A percentile compares a stretch with the other conserved stretches of the same genome.
phyloP scores from a whole-genome alignment of 208 protist species.

The Willaertia magna region DNA sequence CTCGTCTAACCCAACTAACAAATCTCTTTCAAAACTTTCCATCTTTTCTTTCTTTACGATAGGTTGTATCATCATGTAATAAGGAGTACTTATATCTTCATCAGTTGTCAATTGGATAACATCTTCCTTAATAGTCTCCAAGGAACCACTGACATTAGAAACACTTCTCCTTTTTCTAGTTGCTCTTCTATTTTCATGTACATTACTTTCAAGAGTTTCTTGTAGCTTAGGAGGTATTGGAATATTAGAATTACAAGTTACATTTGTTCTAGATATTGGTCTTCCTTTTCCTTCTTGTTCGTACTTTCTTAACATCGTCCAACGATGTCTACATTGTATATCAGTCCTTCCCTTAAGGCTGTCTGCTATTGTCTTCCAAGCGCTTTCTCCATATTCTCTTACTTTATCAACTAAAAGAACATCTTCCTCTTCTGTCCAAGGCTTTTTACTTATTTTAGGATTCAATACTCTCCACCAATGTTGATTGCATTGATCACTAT shows the following conservation, averaged over 20 bases:
- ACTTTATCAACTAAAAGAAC: background rate
- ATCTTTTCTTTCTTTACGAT: background rate
- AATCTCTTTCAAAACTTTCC: background rate
- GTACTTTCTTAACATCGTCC: background rate
- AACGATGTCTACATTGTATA: slow-evolving; percentile 17
- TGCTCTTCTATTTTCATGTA: background rate
- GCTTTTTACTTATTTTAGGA: slow-evolving; percentile 15
- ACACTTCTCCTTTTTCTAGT: background rate
- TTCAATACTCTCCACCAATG: slow-evolving; percentile 17
- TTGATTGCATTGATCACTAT: slow-evolving; percentile 15
- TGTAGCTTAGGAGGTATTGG: background rate
- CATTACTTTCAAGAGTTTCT: background rate
- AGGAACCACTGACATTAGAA: background rate
- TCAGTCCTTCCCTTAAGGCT: slow-evolving; percentile 5
- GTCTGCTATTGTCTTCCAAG: slow-evolving; percentile 12
- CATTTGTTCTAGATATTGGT: background rate
- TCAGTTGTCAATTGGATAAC: background rate
- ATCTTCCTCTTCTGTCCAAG: slow-evolving; percentile 12
- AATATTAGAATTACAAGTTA: background rate
- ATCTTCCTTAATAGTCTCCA: background rate
- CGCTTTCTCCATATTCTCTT: background rate
- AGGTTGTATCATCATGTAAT: too few relatives aligned
- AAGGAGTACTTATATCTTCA: background rate
- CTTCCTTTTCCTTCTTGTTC: slow-evolving; percentile 1
- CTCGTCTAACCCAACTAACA: background rate